These are phyloP conservation scores for Salix brachista DNA, from an alignment of 345 rosid species.

Conservation along the genomic window DNA sequence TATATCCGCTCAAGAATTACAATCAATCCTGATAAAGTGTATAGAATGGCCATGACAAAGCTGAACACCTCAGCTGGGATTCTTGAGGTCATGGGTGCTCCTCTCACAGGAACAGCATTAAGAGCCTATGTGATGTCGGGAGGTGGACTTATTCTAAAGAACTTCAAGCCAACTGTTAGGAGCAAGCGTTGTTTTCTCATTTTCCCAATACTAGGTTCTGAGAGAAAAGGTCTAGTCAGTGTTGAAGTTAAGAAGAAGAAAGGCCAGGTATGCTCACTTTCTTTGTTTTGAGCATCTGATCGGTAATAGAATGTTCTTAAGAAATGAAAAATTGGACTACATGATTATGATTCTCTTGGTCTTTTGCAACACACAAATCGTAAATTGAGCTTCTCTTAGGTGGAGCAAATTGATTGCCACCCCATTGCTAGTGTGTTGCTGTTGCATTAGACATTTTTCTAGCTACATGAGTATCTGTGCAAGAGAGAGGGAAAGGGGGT, in stretches of 20 bases:
- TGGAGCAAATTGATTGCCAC: neutral
- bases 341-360: neutral
- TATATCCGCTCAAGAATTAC: conserved; percentile 79
- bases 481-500: too few species aligned
- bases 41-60: conserved; percentile 82
- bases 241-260: conserved; percentile 86
- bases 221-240: conserved; percentile 86
- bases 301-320: neutral
- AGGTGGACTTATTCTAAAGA: conserved; percentile 62
- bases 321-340: neutral
- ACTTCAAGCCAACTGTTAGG: conserved; percentile 59
- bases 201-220: conserved; percentile 84
- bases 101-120: conserved; percentile 72
- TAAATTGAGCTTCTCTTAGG: neutral
- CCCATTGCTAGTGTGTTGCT: too few species aligned
- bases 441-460: too few species aligned
- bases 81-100: conserved; percentile 99
- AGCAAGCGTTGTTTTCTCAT: conserved; percentile 85
- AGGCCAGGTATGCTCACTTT: conserved; percentile 65
- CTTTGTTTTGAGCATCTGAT: neutral
- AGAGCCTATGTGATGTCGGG: conserved; percentile 99
- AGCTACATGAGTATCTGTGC: too few species aligned
- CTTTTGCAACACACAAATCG: neutral
- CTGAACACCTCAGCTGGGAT: conserved; percentile 84
- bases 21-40: conserved; percentile 86